Conservation (phyloP, 768 basidiomycete species). For the Boletus rufocinnamomeus region DNA sequence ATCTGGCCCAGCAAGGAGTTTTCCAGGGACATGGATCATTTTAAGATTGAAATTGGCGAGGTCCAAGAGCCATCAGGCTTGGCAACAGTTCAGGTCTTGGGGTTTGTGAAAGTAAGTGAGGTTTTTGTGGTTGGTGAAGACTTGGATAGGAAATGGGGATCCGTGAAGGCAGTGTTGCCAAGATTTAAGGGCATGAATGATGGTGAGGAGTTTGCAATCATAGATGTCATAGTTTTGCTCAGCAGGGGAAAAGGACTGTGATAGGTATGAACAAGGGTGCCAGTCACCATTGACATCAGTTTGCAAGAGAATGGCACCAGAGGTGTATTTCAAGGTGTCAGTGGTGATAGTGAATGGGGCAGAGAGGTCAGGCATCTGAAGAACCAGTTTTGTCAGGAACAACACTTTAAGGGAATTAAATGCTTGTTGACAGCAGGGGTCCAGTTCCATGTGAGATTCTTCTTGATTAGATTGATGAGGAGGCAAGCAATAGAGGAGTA, state of each 20-base stretch:
- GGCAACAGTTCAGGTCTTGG: rapidly evolving
- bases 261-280: neutral
- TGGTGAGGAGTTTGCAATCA: neutral
- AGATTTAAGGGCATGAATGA: neutral
- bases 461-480: too few relatives aligned
- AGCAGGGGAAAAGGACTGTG: rapidly evolving
- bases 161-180: neutral
- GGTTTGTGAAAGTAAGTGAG: neutral
- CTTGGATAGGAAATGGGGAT: rapidly evolving
- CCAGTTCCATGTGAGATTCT: too few relatives aligned
- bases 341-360: too few relatives aligned
- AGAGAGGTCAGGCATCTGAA: too few relatives aligned
- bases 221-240: neutral
- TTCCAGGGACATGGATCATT: too few relatives aligned
- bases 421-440: too few relatives aligned
- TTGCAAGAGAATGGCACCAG: rapidly evolving
- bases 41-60: too few relatives aligned
- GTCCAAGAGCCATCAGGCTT: neutral
- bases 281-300: neutral
- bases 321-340: neutral
- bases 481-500: too few relatives aligned
- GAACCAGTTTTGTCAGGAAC: too few relatives aligned
- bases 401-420: too few relatives aligned
- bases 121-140: neutral
- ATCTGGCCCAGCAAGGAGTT: too few relatives aligned